Evolutionary conservation across 495 filamentous ascomycete genomes (phyloP), one percentile per base, ranked within the genome.

Genomic region (Penicillium silybi): DNA sequence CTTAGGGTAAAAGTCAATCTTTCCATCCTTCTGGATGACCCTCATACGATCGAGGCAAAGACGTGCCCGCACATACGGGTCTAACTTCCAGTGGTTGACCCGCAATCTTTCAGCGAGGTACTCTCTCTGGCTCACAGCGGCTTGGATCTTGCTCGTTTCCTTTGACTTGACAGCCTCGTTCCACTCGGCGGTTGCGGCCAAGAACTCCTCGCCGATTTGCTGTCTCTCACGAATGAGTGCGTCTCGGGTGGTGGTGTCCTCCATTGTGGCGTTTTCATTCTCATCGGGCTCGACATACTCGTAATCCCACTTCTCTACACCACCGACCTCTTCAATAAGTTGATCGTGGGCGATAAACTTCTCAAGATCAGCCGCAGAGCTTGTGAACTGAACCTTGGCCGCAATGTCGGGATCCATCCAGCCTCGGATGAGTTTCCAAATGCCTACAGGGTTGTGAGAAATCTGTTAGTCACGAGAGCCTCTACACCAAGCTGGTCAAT

Each of bases 321-420:
- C 92, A 23, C 87, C 89, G 13, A 95, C 77, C 45, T 92, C 89
- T 48, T 77, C 77, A 18, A 80, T 72, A 52, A 96, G 86, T 48
- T 85, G 85, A 23, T 76, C 70, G 17, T 66, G 69, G 0, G 80
- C 71, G 52, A 97, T 82, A 59, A 84, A 96, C 35, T 80, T 73
- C 48, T 85, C 80, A 43, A 97, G 72, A 38, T 96, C 92, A 17
- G 82, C 79, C 46, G 81, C 58, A 46, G 78, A 87, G 52, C 85
- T 88, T 29, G 88, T 92, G 68, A 97, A 97, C 65, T 95, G 86
- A 18, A 96, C 85, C 65, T 95, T 95, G 54, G 80, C 78, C 35
- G 89, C 92, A 22, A 96, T 88, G 20, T 95, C 89, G 0, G 91
- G 92, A 69, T 95, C 91, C 44, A 97, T 83, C 91, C 90, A 96